phyloP scores from a whole-genome alignment of 495 filamentous ascomycete species.

The Hyphodiscus hymeniophilus region DNA sequence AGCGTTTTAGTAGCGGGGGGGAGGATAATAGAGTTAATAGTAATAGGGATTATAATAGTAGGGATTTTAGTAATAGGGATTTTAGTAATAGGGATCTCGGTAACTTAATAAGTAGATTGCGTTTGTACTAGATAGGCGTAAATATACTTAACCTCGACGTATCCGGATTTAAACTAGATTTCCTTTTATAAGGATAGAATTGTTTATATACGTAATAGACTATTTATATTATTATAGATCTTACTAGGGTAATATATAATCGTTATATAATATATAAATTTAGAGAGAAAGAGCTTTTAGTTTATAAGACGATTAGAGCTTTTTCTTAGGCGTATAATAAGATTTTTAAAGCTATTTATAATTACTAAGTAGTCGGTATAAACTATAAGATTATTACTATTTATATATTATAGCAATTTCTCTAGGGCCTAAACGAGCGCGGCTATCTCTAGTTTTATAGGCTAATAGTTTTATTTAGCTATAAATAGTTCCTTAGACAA shows the following conservation, averaged over 20 bases:
- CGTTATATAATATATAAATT: neutral
- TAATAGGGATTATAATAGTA: neutral
- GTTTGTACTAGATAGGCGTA: neutral
- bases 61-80: neutral
- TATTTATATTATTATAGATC: neutral
- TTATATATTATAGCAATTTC: constrained; percentile 2
- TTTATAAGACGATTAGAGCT: neutral
- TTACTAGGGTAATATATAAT: neutral
- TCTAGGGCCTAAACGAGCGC: constrained; percentile 1
- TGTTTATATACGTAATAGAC: neutral
- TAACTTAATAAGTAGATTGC: neutral
- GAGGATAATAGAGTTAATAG: neutral
- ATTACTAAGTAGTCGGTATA: constrained; percentile 1
- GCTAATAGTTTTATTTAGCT: constrained; percentile 12
- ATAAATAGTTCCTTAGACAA: constrained; percentile 1
- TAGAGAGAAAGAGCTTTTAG: neutral
- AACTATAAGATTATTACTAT: neutral
- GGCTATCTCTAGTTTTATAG: constrained; percentile 4
- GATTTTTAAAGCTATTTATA: neutral
- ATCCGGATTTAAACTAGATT: neutral
- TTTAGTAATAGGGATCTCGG: neutral
- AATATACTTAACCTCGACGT: neutral
- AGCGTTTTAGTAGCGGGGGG: neutral
- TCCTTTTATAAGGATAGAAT: neutral
- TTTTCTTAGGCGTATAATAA: neutral